Evolutionary conservation across 2,329 filamentous ascomycete species (phyloP).

Genomic region (Sphaerulina vaccinii): DNA sequence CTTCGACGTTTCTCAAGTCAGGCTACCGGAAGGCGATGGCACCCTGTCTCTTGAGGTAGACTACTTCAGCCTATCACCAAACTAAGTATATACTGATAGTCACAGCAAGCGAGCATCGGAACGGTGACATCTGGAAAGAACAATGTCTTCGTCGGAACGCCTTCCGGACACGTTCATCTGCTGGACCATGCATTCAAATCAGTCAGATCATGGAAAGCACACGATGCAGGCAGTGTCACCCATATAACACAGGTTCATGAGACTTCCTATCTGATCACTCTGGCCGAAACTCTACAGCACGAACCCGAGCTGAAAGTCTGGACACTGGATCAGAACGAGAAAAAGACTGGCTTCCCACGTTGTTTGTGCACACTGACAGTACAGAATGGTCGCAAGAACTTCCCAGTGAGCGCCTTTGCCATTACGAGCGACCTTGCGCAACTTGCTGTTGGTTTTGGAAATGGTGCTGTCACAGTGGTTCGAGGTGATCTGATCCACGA

Average conservation of each 20-base stretch:
- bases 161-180: constrained; percentile 83
- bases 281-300: constrained; percentile 80
- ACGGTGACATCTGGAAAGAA: constrained; percentile 84
- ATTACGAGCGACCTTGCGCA: constrained; percentile 86
- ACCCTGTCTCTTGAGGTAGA: constrained; percentile 44
- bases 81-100: constrained; percentile 21
- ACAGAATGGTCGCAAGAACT: constrained; percentile 86
- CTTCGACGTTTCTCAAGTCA: constrained; percentile 89
- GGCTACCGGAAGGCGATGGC: constrained; percentile 75
- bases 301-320: constrained; percentile 95
- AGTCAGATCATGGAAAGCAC: constrained; percentile 79
- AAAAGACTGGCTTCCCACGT: constrained; percentile 85
- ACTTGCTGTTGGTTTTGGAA: constrained; percentile 91
- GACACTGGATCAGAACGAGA: constrained; percentile 90
- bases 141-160: constrained; percentile 83
- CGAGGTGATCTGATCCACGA: constrained; percentile 94
- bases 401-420: constrained; percentile 91
- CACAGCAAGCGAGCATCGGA: constrained; percentile 65
- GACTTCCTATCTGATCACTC: constrained; percentile 80
- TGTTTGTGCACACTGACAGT: constrained; percentile 84
- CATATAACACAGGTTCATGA: constrained; percentile 91
- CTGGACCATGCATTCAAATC: constrained; percentile 85
- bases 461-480: constrained; percentile 90
- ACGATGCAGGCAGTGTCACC: constrained; percentile 76
- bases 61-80: neutral